phyloP scores from a whole-genome alignment of 2,329 filamentous ascomycete genomes.

The Xylaria digitata region DNA sequence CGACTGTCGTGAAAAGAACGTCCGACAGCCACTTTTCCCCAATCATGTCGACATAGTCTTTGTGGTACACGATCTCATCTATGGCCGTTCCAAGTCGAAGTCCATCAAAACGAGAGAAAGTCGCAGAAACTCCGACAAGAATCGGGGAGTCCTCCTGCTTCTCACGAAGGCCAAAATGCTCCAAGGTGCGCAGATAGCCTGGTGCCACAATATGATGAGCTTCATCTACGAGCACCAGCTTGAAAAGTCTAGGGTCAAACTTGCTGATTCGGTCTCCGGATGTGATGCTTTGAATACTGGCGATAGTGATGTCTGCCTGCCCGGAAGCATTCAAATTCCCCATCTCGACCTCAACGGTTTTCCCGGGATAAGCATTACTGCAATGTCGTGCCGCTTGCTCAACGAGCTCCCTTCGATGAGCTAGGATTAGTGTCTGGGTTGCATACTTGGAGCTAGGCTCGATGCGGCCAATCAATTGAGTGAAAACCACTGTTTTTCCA shows the following conservation, averaged over 20 bases:
- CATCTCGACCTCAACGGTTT: constrained; percentile 92
- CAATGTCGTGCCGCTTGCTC: constrained; percentile 94
- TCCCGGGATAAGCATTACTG: constrained; percentile 79
- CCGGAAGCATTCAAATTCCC: constrained; percentile 80
- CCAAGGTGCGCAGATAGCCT: constrained; percentile 78
- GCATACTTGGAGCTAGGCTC: constrained; percentile 65
- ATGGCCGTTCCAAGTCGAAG: constrained; percentile 84
- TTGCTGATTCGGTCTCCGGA: constrained; percentile 82
- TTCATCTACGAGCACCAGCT: constrained; percentile 93
- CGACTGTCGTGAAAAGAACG: constrained; percentile 93
- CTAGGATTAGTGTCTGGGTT: constrained; percentile 87
- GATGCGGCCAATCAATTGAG: constrained; percentile 87
- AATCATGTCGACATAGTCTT: constrained; percentile 72
- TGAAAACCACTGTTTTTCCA: constrained; percentile 97
- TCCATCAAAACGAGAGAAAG: constrained; percentile 82
- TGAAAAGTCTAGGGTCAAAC: constrained; percentile 83
- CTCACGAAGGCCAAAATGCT: constrained; percentile 76
- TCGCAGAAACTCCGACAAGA: constrained; percentile 90
- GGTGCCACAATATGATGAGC: constrained; percentile 94
- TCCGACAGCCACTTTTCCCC: constrained; percentile 91
- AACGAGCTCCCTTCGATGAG: constrained; percentile 91
- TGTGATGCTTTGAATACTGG: constrained; percentile 86
- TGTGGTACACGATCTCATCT: constrained; percentile 96
- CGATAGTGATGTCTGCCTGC: constrained; percentile 89
- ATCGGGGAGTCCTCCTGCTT: constrained; percentile 67